Percentiles rank a stretch among this genome's conserved stretches.
Conservation (phyloP, 352 stramenopile genomes). For the Phytophthora cryptogea region DNA sequence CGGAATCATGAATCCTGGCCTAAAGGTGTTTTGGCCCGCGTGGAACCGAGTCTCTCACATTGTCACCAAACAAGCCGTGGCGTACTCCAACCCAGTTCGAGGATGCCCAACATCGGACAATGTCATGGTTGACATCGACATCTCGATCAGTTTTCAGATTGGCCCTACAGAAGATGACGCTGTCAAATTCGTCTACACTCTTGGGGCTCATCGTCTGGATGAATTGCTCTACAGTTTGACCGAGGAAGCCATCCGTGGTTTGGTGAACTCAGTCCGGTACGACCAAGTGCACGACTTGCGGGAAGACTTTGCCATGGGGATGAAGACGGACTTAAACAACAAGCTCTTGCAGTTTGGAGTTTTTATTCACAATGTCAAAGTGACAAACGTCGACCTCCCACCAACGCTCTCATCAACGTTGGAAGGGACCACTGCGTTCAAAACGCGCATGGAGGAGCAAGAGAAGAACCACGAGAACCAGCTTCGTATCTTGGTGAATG, state of each 20-base stretch:
- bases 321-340: constrained; percentile 76
- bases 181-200: constrained; percentile 74
- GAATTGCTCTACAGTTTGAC: constrained; percentile 70
- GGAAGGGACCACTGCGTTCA: constrained; percentile 79
- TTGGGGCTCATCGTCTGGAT: constrained; percentile 74
- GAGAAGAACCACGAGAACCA: constrained; percentile 88
- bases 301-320: constrained; percentile 72
- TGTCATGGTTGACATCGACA: constrained; percentile 83
- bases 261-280: constrained; percentile 73
- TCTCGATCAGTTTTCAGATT: constrained; percentile 84
- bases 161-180: constrained; percentile 67
- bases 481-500: constrained; percentile 71
- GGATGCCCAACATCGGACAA: constrained; percentile 77
- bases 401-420: constrained; percentile 55
- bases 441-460: constrained; percentile 82
- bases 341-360: constrained; percentile 70
- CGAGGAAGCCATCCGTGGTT: constrained; percentile 65
- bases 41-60: constrained; percentile 83
- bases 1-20: constrained; percentile 67
- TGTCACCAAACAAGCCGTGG: constrained; percentile 77
- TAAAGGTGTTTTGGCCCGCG: constrained; percentile 67
- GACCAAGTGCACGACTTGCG: constrained; percentile 75
- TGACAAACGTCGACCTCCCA: constrained; percentile 78
- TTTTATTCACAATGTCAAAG: constrained; percentile 84
- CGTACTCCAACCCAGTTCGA: constrained; percentile 64